A percentile compares a stretch with the other conserved stretches of the same genome.
These are phyloP conservation scores for Lentinula sp. DNA, from an alignment of 768 basidiomycete genomes.

Conservation along the genomic window DNA sequence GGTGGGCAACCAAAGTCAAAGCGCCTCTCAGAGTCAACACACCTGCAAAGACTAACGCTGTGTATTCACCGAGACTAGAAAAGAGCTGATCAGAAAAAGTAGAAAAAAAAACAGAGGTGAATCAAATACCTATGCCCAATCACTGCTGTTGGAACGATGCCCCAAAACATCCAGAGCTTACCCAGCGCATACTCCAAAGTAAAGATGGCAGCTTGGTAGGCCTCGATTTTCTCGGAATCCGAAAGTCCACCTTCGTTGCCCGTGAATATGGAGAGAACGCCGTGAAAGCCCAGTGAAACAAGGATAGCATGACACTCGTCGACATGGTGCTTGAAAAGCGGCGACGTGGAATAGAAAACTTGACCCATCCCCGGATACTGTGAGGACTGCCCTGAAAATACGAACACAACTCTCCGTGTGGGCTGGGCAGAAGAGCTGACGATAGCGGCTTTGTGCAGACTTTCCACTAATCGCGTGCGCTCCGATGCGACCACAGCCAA, in stretches of 20 bases:
- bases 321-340: conserved; percentile 43
- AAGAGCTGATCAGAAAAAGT: neutral
- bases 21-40: conserved; percentile 54
- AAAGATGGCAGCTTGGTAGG: conserved; percentile 50
- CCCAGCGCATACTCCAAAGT: conserved; percentile 59
- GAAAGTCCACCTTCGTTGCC: conserved; percentile 16
- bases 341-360: conserved; percentile 43
- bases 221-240: conserved; percentile 33
- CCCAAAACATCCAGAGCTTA: conserved; percentile 65
- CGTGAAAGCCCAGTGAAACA: conserved; percentile 39
- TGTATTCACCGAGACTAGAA: conserved; percentile 73
- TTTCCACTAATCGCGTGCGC: conserved; percentile 39
- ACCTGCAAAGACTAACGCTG: conserved; percentile 58
- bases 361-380: conserved; percentile 64
- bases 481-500: conserved; percentile 40
- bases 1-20: conserved; percentile 48
- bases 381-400: conserved; percentile 59
- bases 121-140: conserved; percentile 62
- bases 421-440: conserved; percentile 6
- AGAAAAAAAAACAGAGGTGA: neutral
- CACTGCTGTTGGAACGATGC: conserved; percentile 52
- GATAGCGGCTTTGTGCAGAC: conserved; percentile 30
- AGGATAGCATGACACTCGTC: conserved; percentile 56
- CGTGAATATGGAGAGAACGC: conserved; percentile 40
- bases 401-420: conserved; percentile 34